Evolutionary conservation across 2,329 filamentous ascomycete genomes (phyloP), one percentile per base, ranked within the genome.

Genomic region (Trichoderma semiorbis): DNA sequence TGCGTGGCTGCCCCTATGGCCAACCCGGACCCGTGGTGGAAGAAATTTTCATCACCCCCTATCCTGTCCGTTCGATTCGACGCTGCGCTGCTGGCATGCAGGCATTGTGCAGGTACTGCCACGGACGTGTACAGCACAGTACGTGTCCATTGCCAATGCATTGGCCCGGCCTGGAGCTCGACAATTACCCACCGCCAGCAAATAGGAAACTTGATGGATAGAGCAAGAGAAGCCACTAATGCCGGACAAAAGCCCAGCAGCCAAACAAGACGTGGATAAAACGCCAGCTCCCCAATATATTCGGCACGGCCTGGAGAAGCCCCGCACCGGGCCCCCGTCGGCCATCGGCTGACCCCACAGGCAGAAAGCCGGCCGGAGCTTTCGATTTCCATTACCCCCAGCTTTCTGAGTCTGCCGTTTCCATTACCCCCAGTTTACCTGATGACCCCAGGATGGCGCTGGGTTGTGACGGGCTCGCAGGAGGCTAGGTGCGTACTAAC

Each of bases 401-500:
- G 78, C 71, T 80, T 81, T 77, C 75, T 75, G 74, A 73, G 69
- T 72, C 69, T 71, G 72, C 72, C 70, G 75, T 79, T 79, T 79
- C 75, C 62, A 79, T 80, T 81, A 81, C 80, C 79, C 79, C 78
- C 79, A 76, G 76, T 77, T 81, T 82, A 82, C 80, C 77, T 81
- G 77, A 81, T 81, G 75, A 76, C 53, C 28, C 60, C 36, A 57
- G 64, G n/a, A 55, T 53, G 26, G 39, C 43, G 43, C 18, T 34
- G 11, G 36, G 11, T 36, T 30, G 39, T n/a, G 67, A 57, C 16
- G 67, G 47, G 57, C 5, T 55, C 16, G 2, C 39, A 32, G 14
- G 26, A 65, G 66, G n/a, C 66, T 69, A 69, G n/a, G 26, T n/a
- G 55, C 64, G 36, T 50, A 30, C 66, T 69, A 61, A 69, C 66